A percentile compares a stretch with the other conserved stretches of the same genome.
phyloP scores from a whole-genome alignment of 805 yeast species.

The Kuraishia capsulata region DNA sequence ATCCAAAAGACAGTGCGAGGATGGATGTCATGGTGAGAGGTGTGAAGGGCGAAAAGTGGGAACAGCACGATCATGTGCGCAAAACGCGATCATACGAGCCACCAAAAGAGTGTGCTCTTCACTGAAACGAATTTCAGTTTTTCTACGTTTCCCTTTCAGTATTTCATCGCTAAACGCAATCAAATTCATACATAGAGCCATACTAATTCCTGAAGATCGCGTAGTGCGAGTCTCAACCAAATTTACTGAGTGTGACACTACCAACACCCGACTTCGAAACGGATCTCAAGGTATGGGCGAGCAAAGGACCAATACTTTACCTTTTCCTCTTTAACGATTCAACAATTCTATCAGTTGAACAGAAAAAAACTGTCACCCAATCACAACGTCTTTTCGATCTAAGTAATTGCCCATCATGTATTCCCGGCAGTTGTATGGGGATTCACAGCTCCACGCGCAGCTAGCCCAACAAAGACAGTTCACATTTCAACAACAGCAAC shows the following conservation, averaged over 20 bases:
- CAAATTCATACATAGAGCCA: too few relatives aligned
- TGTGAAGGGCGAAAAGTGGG: conserved; percentile 21
- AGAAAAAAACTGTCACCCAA: too few relatives aligned
- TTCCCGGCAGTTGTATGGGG: conserved; percentile 6
- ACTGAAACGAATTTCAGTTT: neutral
- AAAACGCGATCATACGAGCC: conserved; percentile 13
- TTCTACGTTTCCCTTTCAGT: neutral
- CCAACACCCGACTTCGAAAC: too few relatives aligned
- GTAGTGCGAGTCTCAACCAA: too few relatives aligned
- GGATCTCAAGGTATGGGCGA: too few relatives aligned
- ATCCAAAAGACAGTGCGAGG: conserved; percentile 20
- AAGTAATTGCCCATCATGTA: conserved; percentile 3
- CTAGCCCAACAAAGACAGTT: conserved; percentile 4
- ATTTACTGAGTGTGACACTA: too few relatives aligned
- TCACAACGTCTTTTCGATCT: neutral
- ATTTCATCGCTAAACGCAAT: too few relatives aligned
- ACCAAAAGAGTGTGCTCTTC: conserved; percentile 10
- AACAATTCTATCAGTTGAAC: too few relatives aligned
- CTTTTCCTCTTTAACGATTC: too few relatives aligned
- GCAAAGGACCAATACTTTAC: too few relatives aligned
- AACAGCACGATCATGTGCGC: conserved; percentile 15
- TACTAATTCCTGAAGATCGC: too few relatives aligned
- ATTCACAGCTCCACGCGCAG: conserved; percentile 7
- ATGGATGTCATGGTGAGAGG: conserved; percentile 31
- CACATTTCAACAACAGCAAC: conserved; percentile 12